Conservation (phyloP, 805 yeast species). For the Yarrowia hollandica region DNA sequence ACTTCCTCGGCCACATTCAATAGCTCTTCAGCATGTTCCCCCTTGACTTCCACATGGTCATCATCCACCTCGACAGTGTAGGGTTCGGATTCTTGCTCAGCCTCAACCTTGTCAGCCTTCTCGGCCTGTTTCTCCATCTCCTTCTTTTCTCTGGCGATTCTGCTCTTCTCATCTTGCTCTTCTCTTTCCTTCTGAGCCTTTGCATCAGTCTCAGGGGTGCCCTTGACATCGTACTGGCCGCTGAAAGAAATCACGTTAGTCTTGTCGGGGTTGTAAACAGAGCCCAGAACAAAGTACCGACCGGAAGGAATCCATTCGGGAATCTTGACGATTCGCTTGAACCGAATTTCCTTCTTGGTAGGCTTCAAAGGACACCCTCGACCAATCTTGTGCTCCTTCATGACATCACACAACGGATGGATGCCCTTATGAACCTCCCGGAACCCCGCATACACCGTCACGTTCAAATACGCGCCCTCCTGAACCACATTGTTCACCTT, state of each 20-base stretch:
- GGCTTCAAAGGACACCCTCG: constrained; percentile 24
- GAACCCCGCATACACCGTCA: constrained; percentile 8
- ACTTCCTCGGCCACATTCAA: not conserved
- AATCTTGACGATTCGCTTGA: constrained; percentile 7
- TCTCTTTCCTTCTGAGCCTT: not conserved
- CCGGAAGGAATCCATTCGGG: constrained; percentile 23
- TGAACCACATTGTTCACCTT: not conserved
- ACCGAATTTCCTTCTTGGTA: constrained; percentile 14
- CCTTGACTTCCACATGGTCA: constrained; percentile 1
- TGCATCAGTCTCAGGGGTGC: constrained; percentile 1
- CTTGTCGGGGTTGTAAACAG: constrained; percentile 14
- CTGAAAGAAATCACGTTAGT: not conserved
- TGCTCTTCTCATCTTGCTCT: not conserved
- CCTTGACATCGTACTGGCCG: constrained; percentile 22
- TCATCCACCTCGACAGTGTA: constrained; percentile 3
- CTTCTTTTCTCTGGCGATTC: not conserved
- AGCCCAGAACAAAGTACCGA: constrained; percentile 1
- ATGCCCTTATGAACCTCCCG: constrained; percentile 5
- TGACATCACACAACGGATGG: constrained; percentile 4
- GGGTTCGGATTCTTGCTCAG: not conserved
- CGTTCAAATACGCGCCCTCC: constrained; percentile 23
- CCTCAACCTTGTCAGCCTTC: not conserved
- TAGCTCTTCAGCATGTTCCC: constrained; percentile 3
- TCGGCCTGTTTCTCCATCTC: not conserved
- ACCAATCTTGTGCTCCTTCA: constrained; percentile 14